Evolutionary conservation across 108 stramenopile species (phyloP).

Genomic region (Poteriospumella lacustris): DNA sequence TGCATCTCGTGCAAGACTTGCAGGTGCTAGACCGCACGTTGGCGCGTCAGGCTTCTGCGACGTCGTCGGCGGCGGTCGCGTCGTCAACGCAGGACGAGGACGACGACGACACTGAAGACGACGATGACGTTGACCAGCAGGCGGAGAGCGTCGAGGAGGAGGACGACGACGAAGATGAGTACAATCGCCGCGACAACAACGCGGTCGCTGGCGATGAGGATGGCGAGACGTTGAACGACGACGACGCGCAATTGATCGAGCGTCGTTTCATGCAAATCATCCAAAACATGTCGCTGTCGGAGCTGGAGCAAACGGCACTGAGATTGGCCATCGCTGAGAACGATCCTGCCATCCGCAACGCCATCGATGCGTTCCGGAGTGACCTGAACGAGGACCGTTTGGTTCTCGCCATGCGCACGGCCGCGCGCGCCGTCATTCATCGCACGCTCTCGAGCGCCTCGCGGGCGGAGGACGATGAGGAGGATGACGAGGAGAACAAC

Average conservation of each 20-base stretch:
- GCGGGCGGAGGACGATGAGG: background rate
- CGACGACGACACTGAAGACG: slow-evolving; percentile 4
- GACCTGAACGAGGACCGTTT: background rate
- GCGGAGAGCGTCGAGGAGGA: background rate
- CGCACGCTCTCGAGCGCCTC: background rate
- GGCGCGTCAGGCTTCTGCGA: too few species aligned
- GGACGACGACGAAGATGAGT: background rate
- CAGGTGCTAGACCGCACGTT: too few species aligned
- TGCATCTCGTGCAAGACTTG: too few species aligned
- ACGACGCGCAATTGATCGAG: background rate
- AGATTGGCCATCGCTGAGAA: slow-evolving; percentile 20
- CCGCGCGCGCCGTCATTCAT: background rate
- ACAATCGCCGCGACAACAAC: background rate
- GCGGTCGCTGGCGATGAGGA: slow-evolving; percentile 5
- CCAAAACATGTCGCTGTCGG: background rate
- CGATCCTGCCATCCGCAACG: slow-evolving; percentile 1
- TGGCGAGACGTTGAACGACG: background rate
- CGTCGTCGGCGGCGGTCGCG: too few species aligned
- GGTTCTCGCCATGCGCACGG: background rate
- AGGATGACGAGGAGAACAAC: background rate
- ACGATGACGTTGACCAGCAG: background rate
- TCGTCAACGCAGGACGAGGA: background rate
- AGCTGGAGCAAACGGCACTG: slow-evolving; percentile 13
- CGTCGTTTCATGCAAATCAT: background rate
- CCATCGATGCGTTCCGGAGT: slow-evolving; percentile 4